Base-by-base conservation (phyloP, 306 rosid species). In the Castanea mollissima region DNA sequence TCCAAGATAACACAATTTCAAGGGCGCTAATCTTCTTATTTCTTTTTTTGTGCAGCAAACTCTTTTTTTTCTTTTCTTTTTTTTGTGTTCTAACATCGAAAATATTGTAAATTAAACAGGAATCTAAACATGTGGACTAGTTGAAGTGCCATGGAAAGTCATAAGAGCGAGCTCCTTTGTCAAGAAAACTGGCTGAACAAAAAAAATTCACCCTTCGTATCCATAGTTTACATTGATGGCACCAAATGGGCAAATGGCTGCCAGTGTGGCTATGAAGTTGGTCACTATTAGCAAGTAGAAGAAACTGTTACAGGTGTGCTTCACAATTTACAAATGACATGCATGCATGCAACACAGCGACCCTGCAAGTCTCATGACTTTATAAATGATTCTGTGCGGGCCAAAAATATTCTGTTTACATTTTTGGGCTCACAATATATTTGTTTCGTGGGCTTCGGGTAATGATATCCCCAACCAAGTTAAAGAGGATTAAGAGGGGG, bases 221-320 rank as follows among this genome's bases (percentile, higher is more conserved):
- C 89, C 8, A 71, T 91, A 35, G 82, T 83, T 75, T 93, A 77
- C 88, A 90, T 93, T 56, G 85, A 89, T 31, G 97, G 97, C 67
- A 32, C 72, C 38, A 81, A 88, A 38, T 38, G 46, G 46, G 11
- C 46, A 38, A 38, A 23, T 23, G 23, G 23, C 23, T 23, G 23
- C 23, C 23, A 23, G 23, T 23, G 23, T 23, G 23, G 23, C 23
- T 23, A 23, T 23, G 23, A 23, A 23, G 23, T 23, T 23, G 23
- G 23, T 23, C 23, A 23, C 23, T 23, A 23, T 23, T 23, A 23
- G 23, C 23, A 38, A 78, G 51, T 60, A 23, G 34, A 60, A 60
- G 25, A 63, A 63, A 67, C 13, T 32, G n/a, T 38, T 38, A 9
- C 13, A 1, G 34, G 49, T 0, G 13, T 7, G 51, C 21, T 32